Base-by-base conservation (phyloP, 495 filamentous ascomycete species). In the Parachaetomium inaequale region DNA sequence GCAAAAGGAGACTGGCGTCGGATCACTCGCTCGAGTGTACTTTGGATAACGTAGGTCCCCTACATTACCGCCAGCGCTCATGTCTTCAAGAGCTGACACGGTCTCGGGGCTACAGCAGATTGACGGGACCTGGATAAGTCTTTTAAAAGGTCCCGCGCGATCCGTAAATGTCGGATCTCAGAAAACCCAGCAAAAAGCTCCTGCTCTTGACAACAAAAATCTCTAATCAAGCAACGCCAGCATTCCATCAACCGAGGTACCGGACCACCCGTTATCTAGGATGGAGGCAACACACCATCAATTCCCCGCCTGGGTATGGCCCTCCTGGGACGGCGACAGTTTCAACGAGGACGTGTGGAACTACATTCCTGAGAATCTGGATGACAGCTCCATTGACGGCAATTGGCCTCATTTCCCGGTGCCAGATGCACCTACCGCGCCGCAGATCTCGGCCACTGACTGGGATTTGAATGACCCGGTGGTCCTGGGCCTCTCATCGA, bases 71-170 rank as follows among this genome's bases (percentile, higher is more conserved):
- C 19, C 15, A 19, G 7, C 4, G 7, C 2, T 53, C 7, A 8
- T 7, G 8, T 26, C 10, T 17, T 40, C 6, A 2, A 12, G 15
- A n/a, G 23, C 38, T 56, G 6, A 56, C 54, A 42, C n/a, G 29
- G 23, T 34, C 3, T 7, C 14, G 15, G 23, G 21, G 5, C 6
- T 10, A 28, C 38, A 56, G 54, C 26, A 56, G 54, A 56, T 45
- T 56, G 54, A 40, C 0, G 23, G 54, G 54, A 53, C 50, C 50
- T 53, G 0, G 29, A 53, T 36, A 53, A 0, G 50, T 53, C 50
- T 26, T 12, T 8, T 19, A 53, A 53, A 53, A 53, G 50, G 31
- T 53, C 50, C 31, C 28, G 50, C 29, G 12, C 31, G 10, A 36
- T 36, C 31, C 50, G 50, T 23, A 34, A 28, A 29, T 3, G 1